Conservation (phyloP, 257 asterid species). For the Agastache rugosa region DNA sequence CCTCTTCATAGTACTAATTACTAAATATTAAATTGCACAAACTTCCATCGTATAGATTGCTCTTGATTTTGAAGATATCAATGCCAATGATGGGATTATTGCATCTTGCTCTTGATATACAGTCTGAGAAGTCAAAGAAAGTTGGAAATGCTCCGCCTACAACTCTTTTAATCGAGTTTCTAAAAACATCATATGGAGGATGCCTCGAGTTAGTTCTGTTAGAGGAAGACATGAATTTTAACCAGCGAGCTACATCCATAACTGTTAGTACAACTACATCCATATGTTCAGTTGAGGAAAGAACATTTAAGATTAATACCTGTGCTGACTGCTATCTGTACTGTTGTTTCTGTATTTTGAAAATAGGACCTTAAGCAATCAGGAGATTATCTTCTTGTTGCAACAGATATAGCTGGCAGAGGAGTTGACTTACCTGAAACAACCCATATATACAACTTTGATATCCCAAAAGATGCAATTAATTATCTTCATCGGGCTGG, state of each 20-base stretch:
- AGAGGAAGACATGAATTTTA: constrained; percentile 86
- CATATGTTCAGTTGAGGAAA: constrained; percentile 5
- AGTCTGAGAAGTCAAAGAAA: constrained; percentile 93
- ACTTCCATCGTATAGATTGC: constrained; percentile 9
- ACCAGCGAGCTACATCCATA: constrained; percentile 76
- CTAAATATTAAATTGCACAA: background rate
- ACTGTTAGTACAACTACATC: constrained; percentile 53
- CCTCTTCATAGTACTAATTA: background rate
- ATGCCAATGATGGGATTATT: constrained; percentile 21
- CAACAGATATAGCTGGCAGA: constrained; percentile 90
- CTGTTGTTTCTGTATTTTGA: constrained; percentile 25
- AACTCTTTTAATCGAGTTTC: constrained; percentile 59
- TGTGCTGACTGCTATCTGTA: constrained; percentile 29
- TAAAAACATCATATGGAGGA: constrained; percentile 51
- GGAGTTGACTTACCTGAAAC: constrained; percentile 95
- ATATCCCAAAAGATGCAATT: constrained; percentile 87
- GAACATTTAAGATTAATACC: constrained; percentile 20
- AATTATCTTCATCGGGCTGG: constrained; percentile 97
- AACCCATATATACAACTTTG: constrained; percentile 91
- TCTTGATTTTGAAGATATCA: constrained; percentile 29
- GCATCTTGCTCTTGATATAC: constrained; percentile 43
- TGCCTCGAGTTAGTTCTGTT: constrained; percentile 64
- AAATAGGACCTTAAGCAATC: constrained; percentile 73
- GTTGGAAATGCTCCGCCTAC: constrained; percentile 76
- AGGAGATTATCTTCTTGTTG: constrained; percentile 74